A percentile compares a stretch with the other conserved stretches of the same genome.
Evolutionary conservation across 2,329 filamentous ascomycete species (phyloP).

Genomic region (Decorospora gaudefroyi): DNA sequence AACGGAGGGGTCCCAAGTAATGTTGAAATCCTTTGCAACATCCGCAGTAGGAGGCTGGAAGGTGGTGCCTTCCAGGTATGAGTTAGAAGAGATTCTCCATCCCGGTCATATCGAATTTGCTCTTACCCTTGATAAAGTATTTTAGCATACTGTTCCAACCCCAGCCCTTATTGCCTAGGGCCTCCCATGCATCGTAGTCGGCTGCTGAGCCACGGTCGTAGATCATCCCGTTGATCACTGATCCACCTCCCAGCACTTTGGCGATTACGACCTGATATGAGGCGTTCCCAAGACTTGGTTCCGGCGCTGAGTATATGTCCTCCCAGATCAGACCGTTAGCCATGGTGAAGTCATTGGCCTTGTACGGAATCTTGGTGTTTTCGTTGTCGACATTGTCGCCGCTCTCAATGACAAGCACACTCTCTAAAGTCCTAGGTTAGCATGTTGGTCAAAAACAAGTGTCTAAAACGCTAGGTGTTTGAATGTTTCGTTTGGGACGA

Average conservation of each 20-base stretch:
- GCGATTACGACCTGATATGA: slow-evolving; percentile 32
- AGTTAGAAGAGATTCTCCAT: no score
- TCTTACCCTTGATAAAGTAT: slow-evolving; percentile 36
- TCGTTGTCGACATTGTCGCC: slow-evolving; percentile 33
- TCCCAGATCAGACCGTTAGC: slow-evolving; percentile 29
- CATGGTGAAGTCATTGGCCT: slow-evolving; percentile 31
- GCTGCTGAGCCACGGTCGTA: slow-evolving; percentile 41
- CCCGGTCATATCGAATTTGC: no score
- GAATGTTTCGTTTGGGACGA: no score
- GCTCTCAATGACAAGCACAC: slow-evolving; percentile 35
- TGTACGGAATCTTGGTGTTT: slow-evolving; percentile 34
- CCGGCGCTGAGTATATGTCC: slow-evolving; percentile 27
- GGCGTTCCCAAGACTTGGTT: slow-evolving; percentile 27
- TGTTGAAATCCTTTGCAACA: slow-evolving; percentile 28
- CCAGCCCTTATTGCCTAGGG: slow-evolving; percentile 64
- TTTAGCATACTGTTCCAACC: slow-evolving; percentile 55
- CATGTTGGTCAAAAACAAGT: neutral
- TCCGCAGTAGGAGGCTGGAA: slow-evolving; percentile 31
- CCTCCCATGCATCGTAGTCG: slow-evolving; percentile 59
- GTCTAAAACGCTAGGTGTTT: no score
- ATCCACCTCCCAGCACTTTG: slow-evolving; percentile 37
- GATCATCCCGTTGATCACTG: slow-evolving; percentile 46
- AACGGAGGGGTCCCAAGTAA: slow-evolving; percentile 32
- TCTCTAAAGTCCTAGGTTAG: slow-evolving; percentile 19
- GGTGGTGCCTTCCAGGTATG: no score